A percentile compares a stretch with the other conserved stretches of the same genome.
phyloP scores from a whole-genome alignment of 805 yeast genomes.

The fission yeast (Schizosaccharomyces pombe) region DNA sequence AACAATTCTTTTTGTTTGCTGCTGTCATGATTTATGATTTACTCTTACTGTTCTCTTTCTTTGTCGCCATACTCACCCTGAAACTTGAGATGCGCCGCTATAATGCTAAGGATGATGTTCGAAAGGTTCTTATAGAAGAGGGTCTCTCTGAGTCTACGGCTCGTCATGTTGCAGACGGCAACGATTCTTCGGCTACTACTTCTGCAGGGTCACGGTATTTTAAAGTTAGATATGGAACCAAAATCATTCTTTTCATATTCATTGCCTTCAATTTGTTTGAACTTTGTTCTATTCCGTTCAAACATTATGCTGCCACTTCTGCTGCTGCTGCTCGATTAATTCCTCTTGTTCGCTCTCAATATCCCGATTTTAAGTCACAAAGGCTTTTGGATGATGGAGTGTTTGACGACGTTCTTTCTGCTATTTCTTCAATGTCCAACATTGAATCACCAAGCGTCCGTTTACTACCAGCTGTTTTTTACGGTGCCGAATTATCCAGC shows the following conservation, averaged over 20 bases:
- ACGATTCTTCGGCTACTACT: neutral
- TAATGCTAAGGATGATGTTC: slow-evolving; percentile 54
- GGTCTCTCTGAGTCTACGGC: slow-evolving; percentile 63
- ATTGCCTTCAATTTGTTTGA: slow-evolving; percentile 18
- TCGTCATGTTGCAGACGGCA: slow-evolving; percentile 25
- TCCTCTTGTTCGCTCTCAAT: slow-evolving; percentile 7
- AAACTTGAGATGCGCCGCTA: slow-evolving; percentile 75
- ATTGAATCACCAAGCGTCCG: neutral
- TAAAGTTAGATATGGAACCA: slow-evolving; percentile 15
- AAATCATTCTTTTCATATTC: too few relatives aligned
- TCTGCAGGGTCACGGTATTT: slow-evolving; percentile 10
- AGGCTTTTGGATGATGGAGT: slow-evolving; percentile 5
- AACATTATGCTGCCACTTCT: slow-evolving; percentile 7
- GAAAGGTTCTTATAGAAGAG: slow-evolving; percentile 73
- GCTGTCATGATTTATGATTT: slow-evolving; percentile 51
- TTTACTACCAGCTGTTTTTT: neutral
- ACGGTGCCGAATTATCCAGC: neutral
- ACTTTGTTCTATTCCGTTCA: slow-evolving; percentile 16
- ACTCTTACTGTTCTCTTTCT: slow-evolving; percentile 54
- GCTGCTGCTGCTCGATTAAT: slow-evolving; percentile 8
- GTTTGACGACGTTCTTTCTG: slow-evolving; percentile 5
- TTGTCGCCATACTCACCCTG: slow-evolving; percentile 57
- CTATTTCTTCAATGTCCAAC: neutral
- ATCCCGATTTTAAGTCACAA: slow-evolving; percentile 3
- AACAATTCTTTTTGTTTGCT: slow-evolving; percentile 57